A percentile compares a stretch with the other conserved stretches of the same genome.
These are phyloP conservation scores for Fusarium stilboides DNA, from an alignment of 2,329 filamentous ascomycete genomes.

Conservation along the genomic window DNA sequence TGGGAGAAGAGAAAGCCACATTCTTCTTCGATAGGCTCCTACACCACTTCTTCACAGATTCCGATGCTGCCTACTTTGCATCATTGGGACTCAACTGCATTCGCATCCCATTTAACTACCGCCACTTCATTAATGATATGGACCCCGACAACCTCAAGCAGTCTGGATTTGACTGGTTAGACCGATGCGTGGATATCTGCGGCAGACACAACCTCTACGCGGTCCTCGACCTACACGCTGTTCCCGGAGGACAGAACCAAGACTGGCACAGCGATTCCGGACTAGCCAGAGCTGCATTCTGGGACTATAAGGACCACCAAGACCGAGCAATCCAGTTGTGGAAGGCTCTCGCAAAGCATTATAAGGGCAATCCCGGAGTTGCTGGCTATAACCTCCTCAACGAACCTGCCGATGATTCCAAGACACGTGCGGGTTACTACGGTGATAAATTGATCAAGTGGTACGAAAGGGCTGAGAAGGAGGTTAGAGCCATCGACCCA, in stretches of 20 bases:
- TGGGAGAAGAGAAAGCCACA: conserved; percentile 70
- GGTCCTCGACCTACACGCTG: conserved; percentile 62
- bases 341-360: conserved; percentile 59
- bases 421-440: conserved; percentile 34
- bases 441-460: conserved; percentile 55
- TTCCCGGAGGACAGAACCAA: conserved; percentile 63
- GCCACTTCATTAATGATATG: conserved; percentile 68
- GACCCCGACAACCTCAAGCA: conserved; percentile 64
- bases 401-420: conserved; percentile 53
- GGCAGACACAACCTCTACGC: conserved; percentile 60
- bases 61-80: conserved; percentile 71
- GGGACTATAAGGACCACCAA: conserved; percentile 64
- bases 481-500: conserved; percentile 59
- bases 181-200: conserved; percentile 64
- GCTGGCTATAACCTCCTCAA: conserved; percentile 59
- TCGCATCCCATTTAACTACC: conserved; percentile 73
- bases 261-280: conserved; percentile 63
- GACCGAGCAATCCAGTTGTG: conserved; percentile 62
- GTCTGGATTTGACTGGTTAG: conserved; percentile 64
- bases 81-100: conserved; percentile 71
- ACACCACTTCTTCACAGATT: conserved; percentile 72
- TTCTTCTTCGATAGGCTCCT: conserved; percentile 73
- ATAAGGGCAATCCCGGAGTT: conserved; percentile 59
- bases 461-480: conserved; percentile 59
- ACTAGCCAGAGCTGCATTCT: conserved; percentile 59